Percentiles rank a stretch among this genome's conserved stretches.
Evolutionary conservation across 192 early-diverging fungal genomes (phyloP).

Genomic region (Mortierella hygrophila): DNA sequence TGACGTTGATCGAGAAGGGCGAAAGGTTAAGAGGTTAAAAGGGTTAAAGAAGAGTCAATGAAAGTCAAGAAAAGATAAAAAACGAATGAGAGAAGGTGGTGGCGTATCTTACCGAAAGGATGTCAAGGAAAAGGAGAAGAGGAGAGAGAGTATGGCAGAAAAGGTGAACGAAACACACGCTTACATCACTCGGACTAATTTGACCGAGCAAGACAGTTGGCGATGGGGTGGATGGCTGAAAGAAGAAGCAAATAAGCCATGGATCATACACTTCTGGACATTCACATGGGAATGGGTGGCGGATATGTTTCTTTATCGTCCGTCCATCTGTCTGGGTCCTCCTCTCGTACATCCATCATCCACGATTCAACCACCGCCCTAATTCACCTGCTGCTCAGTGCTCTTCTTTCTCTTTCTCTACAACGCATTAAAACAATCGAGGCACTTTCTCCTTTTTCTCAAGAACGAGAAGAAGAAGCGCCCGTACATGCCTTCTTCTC

Average conservation of each 20-base stretch:
- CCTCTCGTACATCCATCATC: neutral
- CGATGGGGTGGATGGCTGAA: neutral
- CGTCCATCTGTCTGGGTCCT: neutral
- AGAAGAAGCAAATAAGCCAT: too few relatives aligned
- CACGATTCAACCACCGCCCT: neutral
- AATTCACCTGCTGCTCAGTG: neutral
- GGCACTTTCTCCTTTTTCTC: neutral
- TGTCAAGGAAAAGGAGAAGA: too few relatives aligned
- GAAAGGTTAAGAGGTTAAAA: neutral
- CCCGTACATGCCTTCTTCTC: neutral
- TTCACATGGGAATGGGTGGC: neutral
- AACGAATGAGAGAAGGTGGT: too few relatives aligned
- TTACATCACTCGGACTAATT: neutral
- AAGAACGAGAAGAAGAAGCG: neutral
- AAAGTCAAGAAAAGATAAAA: too few relatives aligned
- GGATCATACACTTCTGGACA: too few relatives aligned
- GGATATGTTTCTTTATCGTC: neutral
- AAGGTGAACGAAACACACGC: neutral
- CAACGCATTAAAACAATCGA: too few relatives aligned
- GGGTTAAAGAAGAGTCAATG: too few relatives aligned
- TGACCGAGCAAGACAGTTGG: neutral
- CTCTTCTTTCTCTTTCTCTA: neutral
- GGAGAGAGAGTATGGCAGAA: neutral
- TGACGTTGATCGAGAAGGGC: neutral
- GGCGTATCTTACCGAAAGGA: too few relatives aligned